Percentiles rank a stretch among this genome's conserved stretches.
These are phyloP conservation scores for Verticillium nubilum DNA, from an alignment of 2,329 filamentous ascomycete genomes.

Conservation along the genomic window DNA sequence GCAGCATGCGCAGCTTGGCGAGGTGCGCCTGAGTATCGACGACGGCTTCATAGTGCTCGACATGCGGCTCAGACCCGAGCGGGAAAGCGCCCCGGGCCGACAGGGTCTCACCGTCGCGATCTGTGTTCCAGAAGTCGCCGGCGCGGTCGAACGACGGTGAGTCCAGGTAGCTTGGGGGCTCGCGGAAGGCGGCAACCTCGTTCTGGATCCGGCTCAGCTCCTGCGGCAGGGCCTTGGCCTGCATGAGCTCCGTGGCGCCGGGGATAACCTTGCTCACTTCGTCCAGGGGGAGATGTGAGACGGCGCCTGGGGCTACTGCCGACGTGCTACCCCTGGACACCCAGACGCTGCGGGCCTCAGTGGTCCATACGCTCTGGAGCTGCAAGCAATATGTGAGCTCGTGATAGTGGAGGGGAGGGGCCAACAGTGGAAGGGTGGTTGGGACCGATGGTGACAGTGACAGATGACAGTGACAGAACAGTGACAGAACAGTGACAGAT, in stretches of 20 bases:
- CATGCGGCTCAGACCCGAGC: slow-evolving; percentile 19
- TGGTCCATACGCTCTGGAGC: background rate
- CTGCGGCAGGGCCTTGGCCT: slow-evolving; percentile 7
- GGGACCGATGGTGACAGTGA: no score
- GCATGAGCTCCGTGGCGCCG: slow-evolving; percentile 15
- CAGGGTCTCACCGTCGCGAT: slow-evolving; percentile 18
- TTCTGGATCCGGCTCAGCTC: slow-evolving; percentile 11
- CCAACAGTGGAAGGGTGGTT: no score
- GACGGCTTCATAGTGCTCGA: slow-evolving; percentile 22
- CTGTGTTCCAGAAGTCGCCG: slow-evolving; percentile 24
- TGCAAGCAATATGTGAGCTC: background rate
- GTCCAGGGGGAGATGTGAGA: slow-evolving; percentile 15
- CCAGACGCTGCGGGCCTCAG: background rate
- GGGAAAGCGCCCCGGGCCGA: slow-evolving; percentile 24
- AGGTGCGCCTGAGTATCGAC: slow-evolving; percentile 24
- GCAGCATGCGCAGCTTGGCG: slow-evolving; percentile 23
- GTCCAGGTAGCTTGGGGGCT: slow-evolving; percentile 17
- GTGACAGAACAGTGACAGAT: no score
- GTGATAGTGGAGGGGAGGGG: background rate
- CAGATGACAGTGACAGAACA: no score
- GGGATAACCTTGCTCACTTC: slow-evolving; percentile 18
- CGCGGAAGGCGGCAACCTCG: slow-evolving; percentile 8
- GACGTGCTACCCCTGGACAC: background rate
- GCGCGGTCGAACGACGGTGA: slow-evolving; percentile 16
- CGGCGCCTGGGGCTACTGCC: background rate